These are phyloP conservation scores for Phytopythium helicoides DNA, from an alignment of 352 stramenopile genomes.

Conservation along the genomic window DNA sequence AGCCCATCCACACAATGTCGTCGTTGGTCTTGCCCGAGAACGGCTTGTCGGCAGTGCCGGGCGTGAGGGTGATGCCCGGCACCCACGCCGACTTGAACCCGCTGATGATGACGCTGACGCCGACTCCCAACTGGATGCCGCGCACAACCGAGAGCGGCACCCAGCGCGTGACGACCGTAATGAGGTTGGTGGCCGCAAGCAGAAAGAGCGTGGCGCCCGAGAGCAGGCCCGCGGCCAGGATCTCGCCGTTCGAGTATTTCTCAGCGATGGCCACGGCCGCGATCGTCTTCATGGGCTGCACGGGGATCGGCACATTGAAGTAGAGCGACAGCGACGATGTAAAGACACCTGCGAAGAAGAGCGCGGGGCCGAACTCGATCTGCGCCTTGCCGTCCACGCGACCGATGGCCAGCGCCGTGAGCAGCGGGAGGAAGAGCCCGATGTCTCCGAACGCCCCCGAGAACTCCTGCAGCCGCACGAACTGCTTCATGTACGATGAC, in stretches of 20 bases:
- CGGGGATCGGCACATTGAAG: conserved; percentile 93
- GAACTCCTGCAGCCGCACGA: conserved; percentile 73
- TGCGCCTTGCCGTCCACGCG: conserved; percentile 60
- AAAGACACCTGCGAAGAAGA: conserved; percentile 92
- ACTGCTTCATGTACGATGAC: conserved; percentile 57
- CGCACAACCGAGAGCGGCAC: conserved; percentile 89
- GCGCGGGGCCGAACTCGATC: conserved; percentile 85
- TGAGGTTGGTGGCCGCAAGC: conserved; percentile 84
- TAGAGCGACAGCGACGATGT: conserved; percentile 82
- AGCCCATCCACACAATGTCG: conserved; percentile 52
- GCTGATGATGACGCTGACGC: conserved; percentile 81
- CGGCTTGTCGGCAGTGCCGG: conserved; percentile 10
- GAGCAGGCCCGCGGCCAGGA: conserved; percentile 86
- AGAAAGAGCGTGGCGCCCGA: conserved; percentile 66
- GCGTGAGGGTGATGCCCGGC: conserved; percentile 24
- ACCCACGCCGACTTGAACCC: conserved; percentile 78
- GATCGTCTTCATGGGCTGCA: conserved; percentile 96
- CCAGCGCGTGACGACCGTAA: conserved; percentile 86
- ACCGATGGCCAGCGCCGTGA: conserved; percentile 86
- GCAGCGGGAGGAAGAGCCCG: conserved; percentile 92
- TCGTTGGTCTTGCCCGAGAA: conserved; percentile 10
- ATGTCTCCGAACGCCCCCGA: conserved; percentile 93
- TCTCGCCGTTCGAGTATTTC: conserved; percentile 67
- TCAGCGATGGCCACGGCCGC: conserved; percentile 87
- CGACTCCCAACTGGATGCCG: conserved; percentile 91